Conservation (phyloP, 2,329 filamentous ascomycete genomes). For the Paraphaeosphaeria minitans region DNA sequence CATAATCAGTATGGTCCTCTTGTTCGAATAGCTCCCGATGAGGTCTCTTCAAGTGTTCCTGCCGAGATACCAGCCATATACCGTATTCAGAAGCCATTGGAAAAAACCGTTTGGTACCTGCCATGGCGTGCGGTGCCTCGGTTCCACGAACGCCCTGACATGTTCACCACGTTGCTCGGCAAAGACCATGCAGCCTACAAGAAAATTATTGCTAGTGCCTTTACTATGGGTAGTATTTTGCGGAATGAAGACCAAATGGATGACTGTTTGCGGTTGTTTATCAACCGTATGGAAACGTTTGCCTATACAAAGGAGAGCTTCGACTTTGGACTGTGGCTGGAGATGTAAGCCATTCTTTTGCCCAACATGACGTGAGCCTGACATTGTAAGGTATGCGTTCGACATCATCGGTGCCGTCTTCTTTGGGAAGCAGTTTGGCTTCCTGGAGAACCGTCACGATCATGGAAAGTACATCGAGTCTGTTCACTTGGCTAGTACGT, state of each 20-base stretch:
- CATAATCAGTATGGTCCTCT: constrained; percentile 45
- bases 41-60: constrained; percentile 26
- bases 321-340: constrained; percentile 24
- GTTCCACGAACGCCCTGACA: constrained; percentile 17
- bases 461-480: constrained; percentile 25
- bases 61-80: constrained; percentile 21
- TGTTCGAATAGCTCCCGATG: constrained; percentile 54
- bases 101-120: constrained; percentile 26
- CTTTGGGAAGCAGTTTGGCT: constrained; percentile 23
- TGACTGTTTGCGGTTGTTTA: constrained; percentile 12
- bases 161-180: constrained; percentile 20
- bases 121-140: constrained; percentile 17
- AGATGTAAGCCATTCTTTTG: constrained; percentile 33
- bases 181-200: constrained; percentile 18
- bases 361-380: background rate
- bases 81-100: constrained; percentile 18
- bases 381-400: constrained; percentile 24
- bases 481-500: constrained; percentile 33
- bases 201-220: constrained; percentile 18
- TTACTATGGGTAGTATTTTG: constrained; percentile 20
- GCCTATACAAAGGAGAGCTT: constrained; percentile 19
- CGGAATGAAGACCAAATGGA: constrained; percentile 24
- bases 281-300: constrained; percentile 21
- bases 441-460: constrained; percentile 24
- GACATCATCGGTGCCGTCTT: constrained; percentile 25